Evolutionary conservation across 2,329 filamentous ascomycete genomes (phyloP).

Genomic region (Madurella fahalii): DNA sequence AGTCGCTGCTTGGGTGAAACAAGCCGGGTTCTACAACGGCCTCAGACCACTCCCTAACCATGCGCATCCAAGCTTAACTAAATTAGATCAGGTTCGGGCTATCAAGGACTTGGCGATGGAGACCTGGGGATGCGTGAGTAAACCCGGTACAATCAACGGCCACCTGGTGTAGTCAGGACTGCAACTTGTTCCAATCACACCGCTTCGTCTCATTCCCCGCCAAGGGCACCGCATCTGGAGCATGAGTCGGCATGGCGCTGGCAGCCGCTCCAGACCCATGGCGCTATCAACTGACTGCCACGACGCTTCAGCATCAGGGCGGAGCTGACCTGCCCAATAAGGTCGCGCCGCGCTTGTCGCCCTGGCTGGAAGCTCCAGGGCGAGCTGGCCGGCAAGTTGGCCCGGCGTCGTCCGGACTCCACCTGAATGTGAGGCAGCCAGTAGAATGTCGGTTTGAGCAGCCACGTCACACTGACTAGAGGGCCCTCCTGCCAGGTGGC

Average conservation of each 20-base stretch:
- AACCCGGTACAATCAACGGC: background rate
- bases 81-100: too few species aligned
- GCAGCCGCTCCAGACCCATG: background rate
- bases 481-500: slow-evolving; percentile 10
- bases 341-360: slow-evolving; percentile 7
- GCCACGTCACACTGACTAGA: slow-evolving; percentile 15
- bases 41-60: too few species aligned
- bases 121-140: background rate
- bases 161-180: background rate
- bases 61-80: too few species aligned
- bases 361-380: background rate
- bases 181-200: background rate
- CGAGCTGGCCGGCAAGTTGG: background rate
- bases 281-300: slow-evolving; percentile 10
- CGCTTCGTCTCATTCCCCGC: background rate
- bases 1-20: too few species aligned
- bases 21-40: too few species aligned
- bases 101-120: too few species aligned
- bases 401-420: background rate
- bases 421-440: slow-evolving; percentile 9
- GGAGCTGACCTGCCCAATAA: slow-evolving; percentile 8
- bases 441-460: slow-evolving; percentile 8
- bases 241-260: background rate
- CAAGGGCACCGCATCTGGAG: background rate
- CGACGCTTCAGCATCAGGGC: slow-evolving; percentile 1